Conservation (phyloP, 352 stramenopile genomes). For the Pythium monospermum region DNA sequence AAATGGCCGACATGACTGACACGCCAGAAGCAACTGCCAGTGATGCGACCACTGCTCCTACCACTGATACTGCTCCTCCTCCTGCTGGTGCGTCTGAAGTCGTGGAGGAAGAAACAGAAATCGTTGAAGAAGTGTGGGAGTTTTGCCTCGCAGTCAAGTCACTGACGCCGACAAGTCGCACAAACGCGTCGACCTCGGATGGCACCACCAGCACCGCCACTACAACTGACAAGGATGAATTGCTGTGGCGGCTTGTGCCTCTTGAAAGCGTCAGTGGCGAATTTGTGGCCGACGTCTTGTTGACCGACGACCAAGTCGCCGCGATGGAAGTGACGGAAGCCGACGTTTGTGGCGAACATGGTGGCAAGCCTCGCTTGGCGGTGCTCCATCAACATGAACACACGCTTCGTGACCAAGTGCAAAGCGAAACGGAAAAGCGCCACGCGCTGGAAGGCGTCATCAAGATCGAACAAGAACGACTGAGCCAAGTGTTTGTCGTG, state of each 20-base stretch:
- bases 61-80: not conserved
- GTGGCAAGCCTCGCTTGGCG: constrained; percentile 44
- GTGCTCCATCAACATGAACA: constrained; percentile 53
- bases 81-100: not conserved
- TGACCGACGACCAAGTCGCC: constrained; percentile 51
- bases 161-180: constrained; percentile 27
- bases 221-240: constrained; percentile 10
- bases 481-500: constrained; percentile 45
- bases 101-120: constrained; percentile 4
- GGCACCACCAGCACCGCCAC: not conserved
- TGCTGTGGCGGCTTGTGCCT: constrained; percentile 53
- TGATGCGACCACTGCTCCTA: not conserved
- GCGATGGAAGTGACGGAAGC: constrained; percentile 64
- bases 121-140: constrained; percentile 18
- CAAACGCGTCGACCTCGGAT: constrained; percentile 45
- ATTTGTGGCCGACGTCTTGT: constrained; percentile 47
- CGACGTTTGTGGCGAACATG: constrained; percentile 37
- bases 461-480: constrained; percentile 64
- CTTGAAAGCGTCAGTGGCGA: constrained; percentile 42
- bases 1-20: constrained; percentile 5
- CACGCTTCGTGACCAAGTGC: constrained; percentile 45
- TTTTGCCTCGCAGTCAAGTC: constrained; percentile 17
- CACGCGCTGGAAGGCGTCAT: constrained; percentile 61
- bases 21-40: no score
- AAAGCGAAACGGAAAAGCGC: constrained; percentile 48